Conservation (phyloP, 371 early-diverging fungal genomes). For the Mucor irregularis region DNA sequence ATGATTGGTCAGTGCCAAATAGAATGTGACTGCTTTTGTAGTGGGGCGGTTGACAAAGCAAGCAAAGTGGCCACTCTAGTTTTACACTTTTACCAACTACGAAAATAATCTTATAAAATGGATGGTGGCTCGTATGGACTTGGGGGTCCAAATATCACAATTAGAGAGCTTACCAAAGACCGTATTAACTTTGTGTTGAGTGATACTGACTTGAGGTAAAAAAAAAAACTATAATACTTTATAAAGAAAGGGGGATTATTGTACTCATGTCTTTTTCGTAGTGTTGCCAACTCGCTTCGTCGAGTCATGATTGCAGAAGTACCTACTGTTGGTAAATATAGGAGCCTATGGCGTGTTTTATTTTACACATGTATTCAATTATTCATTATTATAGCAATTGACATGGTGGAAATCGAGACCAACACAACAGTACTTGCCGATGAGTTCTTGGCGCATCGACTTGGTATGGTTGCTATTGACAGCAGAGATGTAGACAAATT, state of each 20-base stretch:
- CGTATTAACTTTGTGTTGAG: constrained; percentile 73
- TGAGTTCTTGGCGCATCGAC: constrained; percentile 98
- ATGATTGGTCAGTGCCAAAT: too few species aligned
- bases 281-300: constrained; percentile 96
- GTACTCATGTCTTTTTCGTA: constrained; percentile 22
- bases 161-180: constrained; percentile 70
- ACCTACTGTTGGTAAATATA: constrained; percentile 83
- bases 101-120: too few species aligned
- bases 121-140: constrained; percentile 37
- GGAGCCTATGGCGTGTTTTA: neutral
- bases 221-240: too few species aligned
- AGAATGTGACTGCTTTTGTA: too few species aligned
- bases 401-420: constrained; percentile 93
- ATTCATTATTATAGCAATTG: constrained; percentile 78
- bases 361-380: neutral
- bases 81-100: neutral
- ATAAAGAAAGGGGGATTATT: too few species aligned
- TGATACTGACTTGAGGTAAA: constrained; percentile 77
- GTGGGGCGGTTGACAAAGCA: too few species aligned
- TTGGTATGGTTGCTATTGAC: constrained; percentile 96
- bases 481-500: constrained; percentile 76
- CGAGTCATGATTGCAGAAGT: constrained; percentile 98
- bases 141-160: constrained; percentile 71
- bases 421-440: constrained; percentile 98
- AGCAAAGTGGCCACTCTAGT: too few species aligned